Conservation (phyloP, 2,329 filamentous ascomycete species). For the Ophiosphaerella korrae region DNA sequence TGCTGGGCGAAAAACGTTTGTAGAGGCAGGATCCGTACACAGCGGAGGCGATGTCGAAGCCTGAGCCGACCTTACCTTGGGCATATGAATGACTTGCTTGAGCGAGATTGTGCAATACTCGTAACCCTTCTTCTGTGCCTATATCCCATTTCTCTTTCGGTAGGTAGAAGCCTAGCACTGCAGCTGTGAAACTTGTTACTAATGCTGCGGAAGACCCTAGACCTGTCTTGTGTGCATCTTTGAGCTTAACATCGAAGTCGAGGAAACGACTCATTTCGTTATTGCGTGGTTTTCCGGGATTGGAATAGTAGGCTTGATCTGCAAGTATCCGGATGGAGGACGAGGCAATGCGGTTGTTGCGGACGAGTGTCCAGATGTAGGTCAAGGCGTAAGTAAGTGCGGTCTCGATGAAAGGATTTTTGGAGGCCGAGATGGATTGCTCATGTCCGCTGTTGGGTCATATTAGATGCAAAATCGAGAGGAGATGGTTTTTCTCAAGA, state of each 20-base stretch:
- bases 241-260: slow-evolving; percentile 75
- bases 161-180: slow-evolving; percentile 77
- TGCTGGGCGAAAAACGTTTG: slow-evolving; percentile 82
- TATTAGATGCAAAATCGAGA: not conserved
- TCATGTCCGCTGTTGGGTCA: slow-evolving; percentile 37
- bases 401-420: slow-evolving; percentile 91
- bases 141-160: slow-evolving; percentile 63
- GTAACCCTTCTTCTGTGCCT: slow-evolving; percentile 57
- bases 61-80: slow-evolving; percentile 94
- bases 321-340: slow-evolving; percentile 84
- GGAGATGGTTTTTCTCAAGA: not conserved
- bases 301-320: slow-evolving; percentile 95
- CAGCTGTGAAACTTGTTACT: slow-evolving; percentile 83
- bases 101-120: slow-evolving; percentile 84
- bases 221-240: slow-evolving; percentile 89
- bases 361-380: slow-evolving; percentile 66
- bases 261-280: slow-evolving; percentile 63
- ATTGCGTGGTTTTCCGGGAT: slow-evolving; percentile 31
- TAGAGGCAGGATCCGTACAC: slow-evolving; percentile 92
- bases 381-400: slow-evolving; percentile 85
- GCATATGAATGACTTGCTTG: slow-evolving; percentile 94
- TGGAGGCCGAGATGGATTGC: slow-evolving; percentile 50
- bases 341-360: slow-evolving; percentile 64
- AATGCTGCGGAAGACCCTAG: slow-evolving; percentile 93
- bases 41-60: slow-evolving; percentile 92